phyloP scores from a whole-genome alignment of 2,329 filamentous ascomycete genomes.

The Clarireedia homoeocarpa region DNA sequence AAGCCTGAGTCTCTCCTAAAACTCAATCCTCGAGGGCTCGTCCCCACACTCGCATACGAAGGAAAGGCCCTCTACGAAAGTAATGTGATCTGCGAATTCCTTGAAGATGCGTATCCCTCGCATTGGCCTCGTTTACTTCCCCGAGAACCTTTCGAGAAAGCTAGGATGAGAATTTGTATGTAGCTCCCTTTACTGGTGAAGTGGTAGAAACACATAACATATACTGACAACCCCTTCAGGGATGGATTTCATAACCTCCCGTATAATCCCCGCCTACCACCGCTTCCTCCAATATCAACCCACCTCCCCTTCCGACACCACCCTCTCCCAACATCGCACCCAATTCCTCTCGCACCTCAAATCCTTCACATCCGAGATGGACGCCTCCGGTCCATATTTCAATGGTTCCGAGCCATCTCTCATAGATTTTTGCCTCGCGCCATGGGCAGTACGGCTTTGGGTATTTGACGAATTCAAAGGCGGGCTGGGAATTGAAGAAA shows the following conservation, averaged over 20 bases:
- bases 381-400: slow-evolving; percentile 57
- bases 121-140: slow-evolving; percentile 45
- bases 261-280: slow-evolving; percentile 64
- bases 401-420: slow-evolving; percentile 54
- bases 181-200: too few relatives aligned
- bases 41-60: slow-evolving; percentile 57
- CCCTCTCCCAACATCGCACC: slow-evolving; percentile 43
- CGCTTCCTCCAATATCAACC: slow-evolving; percentile 49
- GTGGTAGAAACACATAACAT: too few relatives aligned
- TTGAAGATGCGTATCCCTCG: slow-evolving; percentile 60
- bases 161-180: slow-evolving; percentile 55
- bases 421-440: slow-evolving; percentile 63
- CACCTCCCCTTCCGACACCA: slow-evolving; percentile 36
- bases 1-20: slow-evolving; percentile 60
- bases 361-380: slow-evolving; percentile 55
- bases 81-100: slow-evolving; percentile 64
- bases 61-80: slow-evolving; percentile 64
- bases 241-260: slow-evolving; percentile 62
- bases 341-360: slow-evolving; percentile 53
- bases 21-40: slow-evolving; percentile 67
- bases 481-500: slow-evolving; percentile 38
- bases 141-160: slow-evolving; percentile 53
- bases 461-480: slow-evolving; percentile 70
- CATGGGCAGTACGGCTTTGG: slow-evolving; percentile 66
- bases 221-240: not conserved